Evolutionary conservation across 768 basidiomycete genomes (phyloP), one percentile per base, ranked within the genome.

Genomic region (Hypsizygus marmoreus): DNA sequence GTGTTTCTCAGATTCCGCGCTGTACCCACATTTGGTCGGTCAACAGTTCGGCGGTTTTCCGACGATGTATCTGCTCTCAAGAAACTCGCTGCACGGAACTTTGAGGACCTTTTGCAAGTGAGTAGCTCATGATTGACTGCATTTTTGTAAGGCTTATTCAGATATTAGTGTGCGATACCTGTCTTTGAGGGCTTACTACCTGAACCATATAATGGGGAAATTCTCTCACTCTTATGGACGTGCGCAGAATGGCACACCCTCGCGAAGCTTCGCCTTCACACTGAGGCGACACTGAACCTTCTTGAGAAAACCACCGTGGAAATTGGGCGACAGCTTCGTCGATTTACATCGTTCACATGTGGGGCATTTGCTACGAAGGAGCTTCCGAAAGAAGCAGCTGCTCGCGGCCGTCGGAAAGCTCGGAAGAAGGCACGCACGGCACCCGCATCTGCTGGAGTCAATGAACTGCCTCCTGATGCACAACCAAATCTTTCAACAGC

Each of bases 81-180:
- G 34, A 55, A 63, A 9, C 45, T 57, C 2, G 54, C 58, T 7
- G 67, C 62, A 6, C 48, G 46, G 0, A 56, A 70, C 29, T 69
- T 57, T 30, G 61, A 67, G 25, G 61, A 70, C 19, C 38, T 68
- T 1, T 46, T 70, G 0, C 67, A 70, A 56, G 69, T 55, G 10
- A 47, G 43, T 13, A 6, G 8, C 17, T 13, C 13, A 24, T 6
- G 5, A 10, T n/a, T 29, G n/a, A 4, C 32, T n/a, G n/a, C n/a
- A 26, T 22, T 16, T 3, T 5, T 22, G 7, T 12, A 28, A 17
- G 24, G 17, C 16, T 20, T 46, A 4, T 14, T 9, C 32, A 14
- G 4, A 4, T 11, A 14, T 2, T 14, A 53, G 46, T 48, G 47
- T 53, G n/a, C 47, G 6, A 43, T 48, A 20, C 46, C 46, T 9